Evolutionary conservation across 2,329 filamentous ascomycete species (phyloP), one percentile per base, ranked within the genome.

Genomic region (Fusarium albidum): DNA sequence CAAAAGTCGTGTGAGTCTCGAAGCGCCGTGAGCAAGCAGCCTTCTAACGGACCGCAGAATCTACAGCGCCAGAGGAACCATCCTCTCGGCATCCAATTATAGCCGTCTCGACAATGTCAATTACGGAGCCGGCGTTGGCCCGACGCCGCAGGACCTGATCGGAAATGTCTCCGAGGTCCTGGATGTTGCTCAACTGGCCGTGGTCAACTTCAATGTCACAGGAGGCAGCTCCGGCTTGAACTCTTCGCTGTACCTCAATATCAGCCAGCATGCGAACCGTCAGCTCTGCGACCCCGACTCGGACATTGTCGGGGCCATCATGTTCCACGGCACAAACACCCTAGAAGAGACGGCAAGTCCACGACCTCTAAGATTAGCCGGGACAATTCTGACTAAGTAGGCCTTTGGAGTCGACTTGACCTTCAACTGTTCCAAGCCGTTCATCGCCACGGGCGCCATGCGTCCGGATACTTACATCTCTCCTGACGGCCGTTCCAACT

Each of bases 271-370:
- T 35, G 71, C 70, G 38, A 70, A 71, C 48, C 49, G 45, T 7
- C 67, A 69, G 13, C 59, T 74, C 5, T 73, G 71, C 49, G 52
- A 61, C n/a, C 37, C 63, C 18, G 61, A 46, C 14, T 71, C 68
- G 3, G 69, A 74, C 32, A 66, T 69, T 40, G 65, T 49, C 15
- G 69, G 64, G 14, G 71, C 63, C 9, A 46, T 61, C n/a, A 63
- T 58, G 59, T 33, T 58, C 7, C 70, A 73, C 59, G 82, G 82
- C n/a, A 85, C 82, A 3, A 83, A 85, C 57, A 83, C 79, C 0
- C 70, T 85, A 5, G 82, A 84, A 59, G 82, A 84, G 64, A 82
- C 81, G 1, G 69, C 63, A 34, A 37, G 28, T 37, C 2, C 6
- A 4, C 4, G 10, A 1, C 6, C 14, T 11, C 3, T 2, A 13